Base-by-base conservation (phyloP, 306 rosid genomes). In the Biancaea sappan region DNA sequence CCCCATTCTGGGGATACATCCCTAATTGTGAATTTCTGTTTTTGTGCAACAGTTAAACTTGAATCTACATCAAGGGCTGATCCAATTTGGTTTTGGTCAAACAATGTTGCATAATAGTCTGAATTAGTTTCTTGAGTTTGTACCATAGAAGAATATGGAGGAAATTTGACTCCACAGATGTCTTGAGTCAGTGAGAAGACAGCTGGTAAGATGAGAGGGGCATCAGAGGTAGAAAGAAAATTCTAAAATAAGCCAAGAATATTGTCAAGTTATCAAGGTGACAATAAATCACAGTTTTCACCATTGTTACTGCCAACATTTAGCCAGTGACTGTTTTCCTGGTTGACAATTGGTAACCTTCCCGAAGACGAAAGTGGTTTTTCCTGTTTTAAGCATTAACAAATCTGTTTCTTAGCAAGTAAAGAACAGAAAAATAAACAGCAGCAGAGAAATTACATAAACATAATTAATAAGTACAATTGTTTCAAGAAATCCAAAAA, bases 1-100 rank as follows among this genome's bases (percentile, higher is more conserved):
- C 96, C 91, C 87, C 89, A 86, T 74, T 87, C 98, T 54, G 99
- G 99, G 61, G 89, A 89, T 82, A 95, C 84, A 75, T 85, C 90
- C 50, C 3, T 85, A 68, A 95, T 88, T 26, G 85, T 71, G 81
- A 95, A 95, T 78, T 86, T 95, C 74, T 83, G 96, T 73, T 88
- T 80, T 84, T 84, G 94, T 47, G 79, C 80, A 60, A 84, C 75
- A 19, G 89, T 84, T 87, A 87, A 83, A 61, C 76, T 83, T 69
- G 87, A 66, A 68, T 77, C 88, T 50, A 73, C 66, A 54, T 53
- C 90, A 56, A 71, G 81, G 69, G 85, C 76, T 53, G 60, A 77
- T 81, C 77, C 88, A 74, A 28, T 76, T 58, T 80, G 85, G 69
- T 69, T 73, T 88, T 86, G 87, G 77, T 79, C 86, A 84, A 84